phyloP scores from a whole-genome alignment of 208 protist genomes.

The Trypanosoma mega region DNA sequence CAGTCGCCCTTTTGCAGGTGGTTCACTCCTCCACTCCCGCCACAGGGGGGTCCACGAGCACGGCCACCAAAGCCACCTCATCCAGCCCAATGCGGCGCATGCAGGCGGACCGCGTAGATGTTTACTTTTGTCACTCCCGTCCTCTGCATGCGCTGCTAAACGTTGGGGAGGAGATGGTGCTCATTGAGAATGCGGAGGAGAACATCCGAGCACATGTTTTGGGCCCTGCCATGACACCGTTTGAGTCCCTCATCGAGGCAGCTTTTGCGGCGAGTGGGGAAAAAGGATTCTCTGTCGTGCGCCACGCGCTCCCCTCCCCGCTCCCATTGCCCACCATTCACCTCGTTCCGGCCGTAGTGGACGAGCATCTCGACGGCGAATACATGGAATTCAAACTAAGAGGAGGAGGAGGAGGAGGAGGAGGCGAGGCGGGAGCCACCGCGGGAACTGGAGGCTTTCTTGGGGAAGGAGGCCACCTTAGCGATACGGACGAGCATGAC shows the following conservation, averaged over 20 bases:
- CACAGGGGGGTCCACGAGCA: neutral
- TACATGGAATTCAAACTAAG: too few species aligned
- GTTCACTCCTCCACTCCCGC: too few species aligned
- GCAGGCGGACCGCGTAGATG: slow-evolving; percentile 2
- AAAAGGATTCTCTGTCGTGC: slow-evolving; percentile 3
- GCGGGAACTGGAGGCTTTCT: too few species aligned
- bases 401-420: too few species aligned
- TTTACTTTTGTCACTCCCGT: slow-evolving; percentile 26
- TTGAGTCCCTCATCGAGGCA: slow-evolving; percentile 21
- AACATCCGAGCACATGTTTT: slow-evolving; percentile 24
- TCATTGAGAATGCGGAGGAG: slow-evolving; percentile 18
- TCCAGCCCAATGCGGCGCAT: too few species aligned
- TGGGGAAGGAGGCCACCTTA: neutral
- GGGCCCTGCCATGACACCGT: slow-evolving; percentile 17
- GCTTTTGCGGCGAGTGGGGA: slow-evolving; percentile 17
- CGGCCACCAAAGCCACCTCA: too few species aligned
- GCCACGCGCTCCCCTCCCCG: neutral
- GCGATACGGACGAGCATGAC: neutral
- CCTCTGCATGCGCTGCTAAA: slow-evolving; percentile 16
- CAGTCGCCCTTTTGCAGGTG: slow-evolving; percentile 23
- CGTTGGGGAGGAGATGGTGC: slow-evolving; percentile 22
- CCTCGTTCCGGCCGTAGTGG: slow-evolving; percentile 20
- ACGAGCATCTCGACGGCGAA: neutral
- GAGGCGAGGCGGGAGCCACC: too few species aligned
- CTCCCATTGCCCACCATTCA: slow-evolving; percentile 18